Conservation (phyloP, 352 stramenopile species). For the Phytophthora palmivora region DNA sequence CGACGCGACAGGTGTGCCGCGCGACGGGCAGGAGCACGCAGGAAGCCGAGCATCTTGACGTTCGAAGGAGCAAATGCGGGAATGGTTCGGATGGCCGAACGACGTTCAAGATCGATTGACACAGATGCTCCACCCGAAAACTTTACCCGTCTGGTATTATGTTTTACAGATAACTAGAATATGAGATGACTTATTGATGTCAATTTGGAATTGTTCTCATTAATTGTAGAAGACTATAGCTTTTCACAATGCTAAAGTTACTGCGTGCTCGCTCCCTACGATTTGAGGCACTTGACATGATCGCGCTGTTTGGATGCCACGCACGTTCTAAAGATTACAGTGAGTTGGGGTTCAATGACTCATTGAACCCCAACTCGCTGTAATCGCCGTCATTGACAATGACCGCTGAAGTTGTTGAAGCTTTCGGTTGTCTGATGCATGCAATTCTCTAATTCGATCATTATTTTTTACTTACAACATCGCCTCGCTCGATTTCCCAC, state of each 20-base stretch:
- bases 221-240: background rate
- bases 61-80: slow-evolving; percentile 22
- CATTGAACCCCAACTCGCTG: no score
- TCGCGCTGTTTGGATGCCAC: slow-evolving; percentile 29
- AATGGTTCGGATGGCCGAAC: slow-evolving; percentile 27
- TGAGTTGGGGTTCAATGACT: no score
- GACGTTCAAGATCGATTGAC: slow-evolving; percentile 5
- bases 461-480: slow-evolving; percentile 17
- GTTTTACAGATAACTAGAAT: background rate
- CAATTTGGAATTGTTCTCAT: no score
- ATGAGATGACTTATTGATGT: no score
- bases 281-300: slow-evolving; percentile 13
- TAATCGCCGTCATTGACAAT: no score
- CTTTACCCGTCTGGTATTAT: background rate
- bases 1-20: slow-evolving; percentile 38
- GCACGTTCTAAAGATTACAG: background rate
- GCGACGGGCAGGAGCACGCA: slow-evolving; percentile 30
- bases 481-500: slow-evolving; percentile 45
- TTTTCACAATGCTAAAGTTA: background rate
- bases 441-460: slow-evolving; percentile 17
- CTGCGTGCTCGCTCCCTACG: background rate
- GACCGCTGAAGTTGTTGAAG: slow-evolving; percentile 17
- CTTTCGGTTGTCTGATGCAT: slow-evolving; percentile 9
- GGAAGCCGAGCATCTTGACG: slow-evolving; percentile 35
- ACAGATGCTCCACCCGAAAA: slow-evolving; percentile 2